A percentile compares a stretch with the other conserved stretches of the same genome.
phyloP scores from a whole-genome alignment of 495 filamentous ascomycete species.

The Hypoxylon perforatum region DNA sequence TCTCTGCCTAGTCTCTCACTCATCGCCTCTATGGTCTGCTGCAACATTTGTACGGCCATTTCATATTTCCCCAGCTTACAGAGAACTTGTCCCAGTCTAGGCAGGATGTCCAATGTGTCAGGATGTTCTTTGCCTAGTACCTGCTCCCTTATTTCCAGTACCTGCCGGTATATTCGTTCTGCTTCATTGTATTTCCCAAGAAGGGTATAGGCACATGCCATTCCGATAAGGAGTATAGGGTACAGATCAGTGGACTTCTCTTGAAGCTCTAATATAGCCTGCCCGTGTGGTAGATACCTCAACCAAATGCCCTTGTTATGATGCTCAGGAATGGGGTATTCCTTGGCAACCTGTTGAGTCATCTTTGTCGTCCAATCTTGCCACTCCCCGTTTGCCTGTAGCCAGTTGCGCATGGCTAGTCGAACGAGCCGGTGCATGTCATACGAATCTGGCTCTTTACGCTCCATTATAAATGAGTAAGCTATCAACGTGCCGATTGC shows the following conservation, averaged over 20 bases:
- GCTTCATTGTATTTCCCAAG: constrained; percentile 35
- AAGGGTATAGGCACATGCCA: not conserved
- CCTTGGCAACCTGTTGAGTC: constrained; percentile 41
- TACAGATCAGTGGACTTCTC: constrained; percentile 5
- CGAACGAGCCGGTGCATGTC: constrained; percentile 59
- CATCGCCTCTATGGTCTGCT: constrained; percentile 17
- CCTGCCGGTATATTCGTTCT: no score
- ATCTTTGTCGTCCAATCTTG: constrained; percentile 44
- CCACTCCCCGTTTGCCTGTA: constrained; percentile 43
- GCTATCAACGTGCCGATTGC: constrained; percentile 53
- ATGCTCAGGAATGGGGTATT: constrained; percentile 47
- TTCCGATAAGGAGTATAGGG: constrained; percentile 9
- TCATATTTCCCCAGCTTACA: no score
- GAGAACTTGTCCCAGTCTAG: no score
- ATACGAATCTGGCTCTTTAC: constrained; percentile 39
- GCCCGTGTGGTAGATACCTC: constrained; percentile 53
- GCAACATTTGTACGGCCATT: no score
- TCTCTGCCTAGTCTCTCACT: constrained; percentile 8
- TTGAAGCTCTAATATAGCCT: constrained; percentile 38
- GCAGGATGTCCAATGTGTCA: no score
- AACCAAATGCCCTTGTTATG: constrained; percentile 50
- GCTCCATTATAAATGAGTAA: constrained; percentile 55
- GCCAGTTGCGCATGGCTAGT: constrained; percentile 57
- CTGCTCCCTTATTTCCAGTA: no score
- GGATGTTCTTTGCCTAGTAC: no score